Base-by-base conservation (phyloP, 78 protist species). In the Chrysochromulina parva region DNA sequence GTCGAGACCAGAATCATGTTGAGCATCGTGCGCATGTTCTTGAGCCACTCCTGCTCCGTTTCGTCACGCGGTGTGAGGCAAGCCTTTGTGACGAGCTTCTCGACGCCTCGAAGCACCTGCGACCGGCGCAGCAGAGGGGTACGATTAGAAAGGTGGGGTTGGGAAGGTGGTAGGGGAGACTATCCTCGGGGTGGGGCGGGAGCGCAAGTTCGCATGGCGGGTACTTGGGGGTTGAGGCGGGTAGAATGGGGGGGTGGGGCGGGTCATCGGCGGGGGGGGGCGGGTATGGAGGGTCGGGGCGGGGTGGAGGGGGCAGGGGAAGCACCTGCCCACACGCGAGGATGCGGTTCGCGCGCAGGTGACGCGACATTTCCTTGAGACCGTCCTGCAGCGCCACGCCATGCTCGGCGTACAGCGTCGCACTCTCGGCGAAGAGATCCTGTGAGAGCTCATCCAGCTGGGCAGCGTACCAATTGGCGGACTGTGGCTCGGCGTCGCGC, bases 391-490 rank as follows among this genome's bases (percentile, higher is more conserved):
- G 82, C 57, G 9, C 57, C 3, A 48, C 57, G 50, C 82, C 82
- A 48, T 48, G 55, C 82, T 74, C 82, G 57, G 82, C 9, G 24
- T 74, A 74, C 24, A 74, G 82, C 16, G 82, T 11, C 19, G 82
- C 82, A 11, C 38, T 19, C 82, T 74, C 82, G 26, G 82, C 38
- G 82, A 74, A 74, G n/a, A 74, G 82, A 0, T 74, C 82, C 26
- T 74, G 57, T n/a, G 3, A 2, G 28, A 48, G 54, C n/a, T 74
- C 82, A 2, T 74, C 57, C 28, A 74, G 82, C 82, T 38, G 57
- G n/a, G 53, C 14, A 1, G 55, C 82, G 55, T 1, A 9, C 19
- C 28, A 9, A 3, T 11, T 17, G 76, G n/a, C 48, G 22, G 47
- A 22, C 28, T 2, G 47, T 14, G 76, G 76, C 76, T 2, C 76